Evolutionary conservation across 352 stramenopile genomes (phyloP).

Genomic region (Pythium sukuiense): DNA sequence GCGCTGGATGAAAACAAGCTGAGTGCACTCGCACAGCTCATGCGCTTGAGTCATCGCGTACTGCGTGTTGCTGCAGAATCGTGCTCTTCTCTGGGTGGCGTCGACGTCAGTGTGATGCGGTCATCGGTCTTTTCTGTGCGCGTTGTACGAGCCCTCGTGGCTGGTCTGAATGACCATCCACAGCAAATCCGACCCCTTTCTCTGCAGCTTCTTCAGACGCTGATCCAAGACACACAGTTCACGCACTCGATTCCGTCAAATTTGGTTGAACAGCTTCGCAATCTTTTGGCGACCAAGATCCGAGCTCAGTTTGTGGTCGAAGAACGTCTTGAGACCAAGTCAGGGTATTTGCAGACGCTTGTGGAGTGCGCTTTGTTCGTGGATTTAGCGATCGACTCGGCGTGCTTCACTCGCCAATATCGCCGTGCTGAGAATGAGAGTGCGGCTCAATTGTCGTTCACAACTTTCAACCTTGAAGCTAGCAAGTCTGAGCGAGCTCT

Average conservation of each 20-base stretch:
- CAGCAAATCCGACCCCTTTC: constrained; percentile 40
- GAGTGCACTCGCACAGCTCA: constrained; percentile 4
- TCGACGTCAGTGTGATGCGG: background rate
- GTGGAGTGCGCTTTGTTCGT: constrained; percentile 58
- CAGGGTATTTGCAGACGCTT: constrained; percentile 56
- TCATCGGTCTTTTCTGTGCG: constrained; percentile 11
- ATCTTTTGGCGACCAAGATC: constrained; percentile 50
- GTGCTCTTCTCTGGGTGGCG: background rate
- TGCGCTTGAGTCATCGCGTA: constrained; percentile 23
- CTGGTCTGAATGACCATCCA: constrained; percentile 26
- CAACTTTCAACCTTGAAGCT: background rate
- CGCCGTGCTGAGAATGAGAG: background rate
- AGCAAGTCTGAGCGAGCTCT: constrained; percentile 7
- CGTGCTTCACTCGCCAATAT: constrained; percentile 25
- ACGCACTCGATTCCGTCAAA: constrained; percentile 42
- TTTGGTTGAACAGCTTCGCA: constrained; percentile 42
- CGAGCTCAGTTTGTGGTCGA: constrained; percentile 49
- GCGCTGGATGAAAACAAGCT: background rate
- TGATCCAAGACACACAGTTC: constrained; percentile 33
- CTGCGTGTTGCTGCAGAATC: constrained; percentile 18
- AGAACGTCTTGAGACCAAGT: constrained; percentile 54
- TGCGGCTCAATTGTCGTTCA: background rate
- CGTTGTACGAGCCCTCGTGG: background rate
- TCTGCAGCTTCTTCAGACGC: constrained; percentile 43
- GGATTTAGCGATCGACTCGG: constrained; percentile 55